Base-by-base conservation (phyloP, 2,329 filamentous ascomycete species). In the Clonostachys rosea region DNA sequence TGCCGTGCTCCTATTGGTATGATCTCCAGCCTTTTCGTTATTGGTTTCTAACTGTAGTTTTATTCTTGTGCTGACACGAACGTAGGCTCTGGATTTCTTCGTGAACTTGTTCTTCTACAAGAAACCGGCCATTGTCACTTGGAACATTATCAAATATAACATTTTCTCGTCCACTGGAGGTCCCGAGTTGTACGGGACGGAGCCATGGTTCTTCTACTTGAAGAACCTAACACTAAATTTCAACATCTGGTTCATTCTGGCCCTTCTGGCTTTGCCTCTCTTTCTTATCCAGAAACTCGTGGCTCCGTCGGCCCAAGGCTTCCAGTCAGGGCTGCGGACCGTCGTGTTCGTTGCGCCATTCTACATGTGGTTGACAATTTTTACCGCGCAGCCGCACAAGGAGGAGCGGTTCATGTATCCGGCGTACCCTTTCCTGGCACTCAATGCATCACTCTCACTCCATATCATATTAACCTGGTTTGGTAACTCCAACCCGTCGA, bases 351-450 rank as follows among this genome's bases (percentile, higher is more conserved):
- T 92, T 46, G 70, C 81, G 1, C 94, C 94, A 0, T 95, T 97
- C 66, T 99, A 97, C 63, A 77, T 96, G 61, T 99, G 94, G 94
- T 78, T 99, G 30, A 80, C 70, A 5, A 94, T 97, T 52, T 97
- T 99, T 69, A 92, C 89, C 0, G 63, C 87, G 9, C 94, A 99
- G 62, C 89, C 94, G 14, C 94, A 99, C 70, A 99, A 99, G 61
- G 94, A 99, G 64, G 94, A 99, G 68, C 79, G 94, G 7, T 99
- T 99, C 72, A 97, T 99, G 91, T 99, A 96, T 59, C 94, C 94
- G 0, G 88, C 83, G 3, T 99, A 99, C 59, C 94, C 94, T 1
- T 90, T 92, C 52, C 75, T 99, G 36, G 87, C 88, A 1, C 75
- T 99, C 35, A 96, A 96, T 59, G 91, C 91, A 4, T 88, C 92